Percentiles rank a stretch among this genome's conserved stretches.
Evolutionary conservation across 139 green algal species (phyloP).

Genomic region (Tetradesmus lagerheimii): DNA sequence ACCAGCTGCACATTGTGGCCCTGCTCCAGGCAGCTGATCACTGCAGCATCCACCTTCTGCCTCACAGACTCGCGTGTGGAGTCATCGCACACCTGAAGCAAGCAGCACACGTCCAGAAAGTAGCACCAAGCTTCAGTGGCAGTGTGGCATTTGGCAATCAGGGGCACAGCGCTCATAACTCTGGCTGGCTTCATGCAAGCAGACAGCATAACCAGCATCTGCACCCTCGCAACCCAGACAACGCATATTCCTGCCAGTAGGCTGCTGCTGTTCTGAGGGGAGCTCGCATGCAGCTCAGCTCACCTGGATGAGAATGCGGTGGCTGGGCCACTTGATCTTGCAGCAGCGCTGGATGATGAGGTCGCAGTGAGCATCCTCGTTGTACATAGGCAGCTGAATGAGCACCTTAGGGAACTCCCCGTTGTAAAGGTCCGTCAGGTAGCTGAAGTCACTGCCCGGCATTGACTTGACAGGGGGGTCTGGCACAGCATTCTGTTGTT

Average conservation of each 20-base stretch:
- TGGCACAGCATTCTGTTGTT: neutral
- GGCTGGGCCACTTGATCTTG: conserved; percentile 64
- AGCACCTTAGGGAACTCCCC: conserved; percentile 71
- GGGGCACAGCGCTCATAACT: neutral
- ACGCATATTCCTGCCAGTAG: neutral
- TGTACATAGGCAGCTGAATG: conserved; percentile 83
- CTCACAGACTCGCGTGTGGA: conserved; percentile 67
- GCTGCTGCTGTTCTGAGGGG: neutral
- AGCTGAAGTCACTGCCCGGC: conserved; percentile 22
- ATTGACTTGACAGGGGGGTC: conserved; percentile 15
- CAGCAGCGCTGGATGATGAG: conserved; percentile 67
- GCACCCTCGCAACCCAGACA: neutral
- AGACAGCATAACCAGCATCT: neutral
- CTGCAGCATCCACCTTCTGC: conserved; percentile 66
- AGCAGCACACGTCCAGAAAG: neutral
- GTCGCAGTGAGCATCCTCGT: conserved; percentile 62
- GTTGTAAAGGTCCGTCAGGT: conserved; percentile 47
- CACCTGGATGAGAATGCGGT: conserved; percentile 69
- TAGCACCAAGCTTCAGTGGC: neutral
- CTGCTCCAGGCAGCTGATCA: conserved; percentile 59
- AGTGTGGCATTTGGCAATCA: neutral
- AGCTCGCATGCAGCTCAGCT: neutral
- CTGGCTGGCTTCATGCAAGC: neutral
- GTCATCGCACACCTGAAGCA: conserved; percentile 69
- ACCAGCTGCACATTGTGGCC: conserved; percentile 68